Evolutionary conservation across 225 moss, liverwort and hornwort genomes (phyloP), one percentile per base, ranked within the genome.

Genomic region (Polytrichum formosum): DNA sequence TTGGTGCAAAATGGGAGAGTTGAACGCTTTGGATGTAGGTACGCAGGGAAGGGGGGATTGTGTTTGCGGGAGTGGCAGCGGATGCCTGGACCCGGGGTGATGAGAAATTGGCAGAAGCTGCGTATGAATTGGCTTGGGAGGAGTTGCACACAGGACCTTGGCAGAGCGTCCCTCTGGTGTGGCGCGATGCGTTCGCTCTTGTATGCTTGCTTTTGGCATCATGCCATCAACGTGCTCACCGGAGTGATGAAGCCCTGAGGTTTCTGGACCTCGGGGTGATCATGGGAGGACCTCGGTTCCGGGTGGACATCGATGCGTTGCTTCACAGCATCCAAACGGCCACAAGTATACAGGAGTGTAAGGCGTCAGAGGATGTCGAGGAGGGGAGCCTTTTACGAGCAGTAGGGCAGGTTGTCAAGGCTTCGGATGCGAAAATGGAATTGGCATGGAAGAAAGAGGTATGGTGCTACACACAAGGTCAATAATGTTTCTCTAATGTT

Each of bases 81-180:
- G 76, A 87, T 77, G 93, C 93, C 54, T 88, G 79, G 88, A 71
- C 74, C 74, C 71, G 62, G 77, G 81, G 20, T 54, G 88, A 93
- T 63, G 88, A 80, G 74, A 70, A 72, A 59, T 85, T 93, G 10
- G 90, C 96, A 70, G 93, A 93, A 76, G 93, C 90, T 79, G 91
- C 93, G 7, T 90, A 98, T 68, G 94, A 98, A 53, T 78, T 98
- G 81, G 94, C 97, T 17, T 98, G 97, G 97, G 97, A 98, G 90
- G 92, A 98, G 78, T 85, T 98, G 56, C 94, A 98, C 75, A 71
- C 83, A 9, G 97, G 92, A 6, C 89, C 97, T 0, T 92, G 97
- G 94, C 89, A 90, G 61, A 83, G 62, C 58, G 94, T 94, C 61
- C 77, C 86, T 68, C 28, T 80, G 6, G 89, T 92, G 30, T 98